phyloP scores from a whole-genome alignment of 75 land plant genomes.

The Sequoiadendron giganteum region DNA sequence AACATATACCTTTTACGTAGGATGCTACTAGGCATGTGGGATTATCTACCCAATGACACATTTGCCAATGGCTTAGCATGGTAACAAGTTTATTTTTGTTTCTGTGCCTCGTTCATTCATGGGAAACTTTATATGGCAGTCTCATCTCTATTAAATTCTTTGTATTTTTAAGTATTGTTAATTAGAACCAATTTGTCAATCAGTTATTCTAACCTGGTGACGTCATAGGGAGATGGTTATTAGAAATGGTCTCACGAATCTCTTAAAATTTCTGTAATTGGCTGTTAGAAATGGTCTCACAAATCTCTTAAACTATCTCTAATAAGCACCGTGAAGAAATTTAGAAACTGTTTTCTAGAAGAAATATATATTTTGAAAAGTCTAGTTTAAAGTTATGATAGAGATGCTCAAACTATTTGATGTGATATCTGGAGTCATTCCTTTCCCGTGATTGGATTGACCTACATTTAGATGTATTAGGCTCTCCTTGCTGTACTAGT shows the following conservation, averaged over 20 bases:
- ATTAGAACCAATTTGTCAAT: background rate
- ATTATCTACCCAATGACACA: background rate
- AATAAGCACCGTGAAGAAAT: background rate
- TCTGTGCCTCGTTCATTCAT: background rate
- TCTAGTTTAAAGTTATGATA: background rate
- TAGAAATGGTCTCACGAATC: background rate
- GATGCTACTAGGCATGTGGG: background rate
- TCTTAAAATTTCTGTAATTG: background rate
- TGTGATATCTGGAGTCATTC: background rate
- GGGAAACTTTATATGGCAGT: background rate
- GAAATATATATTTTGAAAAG: too few relatives aligned
- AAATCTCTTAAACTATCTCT: background rate
- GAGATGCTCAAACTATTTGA: background rate
- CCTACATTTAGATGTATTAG: background rate
- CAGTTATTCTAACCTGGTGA: background rate
- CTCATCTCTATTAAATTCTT: background rate
- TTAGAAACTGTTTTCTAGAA: background rate
- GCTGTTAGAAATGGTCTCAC: background rate
- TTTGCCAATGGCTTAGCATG: background rate
- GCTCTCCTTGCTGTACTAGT: background rate
- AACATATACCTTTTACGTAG: too few relatives aligned
- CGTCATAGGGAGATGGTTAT: background rate
- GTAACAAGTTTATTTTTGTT: too few relatives aligned
- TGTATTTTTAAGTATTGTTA: background rate
- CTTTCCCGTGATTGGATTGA: background rate